phyloP scores from a whole-genome alignment of 2,329 filamentous ascomycete species.

The Trichoderma oligosporum region DNA sequence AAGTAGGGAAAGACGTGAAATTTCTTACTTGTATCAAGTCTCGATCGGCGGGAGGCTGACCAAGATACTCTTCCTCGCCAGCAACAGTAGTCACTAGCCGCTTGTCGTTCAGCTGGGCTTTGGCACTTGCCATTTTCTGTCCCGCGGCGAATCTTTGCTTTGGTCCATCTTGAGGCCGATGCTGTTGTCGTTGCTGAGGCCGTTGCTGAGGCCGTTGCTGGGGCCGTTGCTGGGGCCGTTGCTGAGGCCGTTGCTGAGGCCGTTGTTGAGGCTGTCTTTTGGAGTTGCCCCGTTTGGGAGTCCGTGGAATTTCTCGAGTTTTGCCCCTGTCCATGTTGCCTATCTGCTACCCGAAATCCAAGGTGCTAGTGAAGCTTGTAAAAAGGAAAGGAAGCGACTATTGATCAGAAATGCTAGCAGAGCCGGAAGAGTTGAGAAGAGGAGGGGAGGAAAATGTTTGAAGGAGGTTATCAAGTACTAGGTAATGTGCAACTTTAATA shows the following conservation, averaged over 20 bases:
- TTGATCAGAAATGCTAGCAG: neutral
- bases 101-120: conserved; percentile 24
- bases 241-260: neutral
- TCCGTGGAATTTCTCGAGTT: neutral
- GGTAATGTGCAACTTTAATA: no score
- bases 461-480: no score
- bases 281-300: neutral
- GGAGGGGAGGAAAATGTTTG: neutral
- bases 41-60: conserved; percentile 24
- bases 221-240: neutral
- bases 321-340: neutral
- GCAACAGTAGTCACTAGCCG: conserved; percentile 22
- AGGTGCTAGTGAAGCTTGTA: no score
- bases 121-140: conserved; percentile 24
- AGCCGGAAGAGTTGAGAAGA: neutral
- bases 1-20: neutral
- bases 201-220: neutral
- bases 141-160: neutral
- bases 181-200: neutral
- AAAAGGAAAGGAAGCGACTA: no score
- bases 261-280: neutral
- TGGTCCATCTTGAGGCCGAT: neutral
- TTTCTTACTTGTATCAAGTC: conserved; percentile 27
- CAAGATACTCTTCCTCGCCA: conserved; percentile 26
- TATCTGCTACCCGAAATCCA: neutral